Percentiles rank a stretch among this genome's conserved stretches.
Evolutionary conservation across 108 stramenopile genomes (phyloP).

Genomic region (Skeletonema grethae): DNA sequence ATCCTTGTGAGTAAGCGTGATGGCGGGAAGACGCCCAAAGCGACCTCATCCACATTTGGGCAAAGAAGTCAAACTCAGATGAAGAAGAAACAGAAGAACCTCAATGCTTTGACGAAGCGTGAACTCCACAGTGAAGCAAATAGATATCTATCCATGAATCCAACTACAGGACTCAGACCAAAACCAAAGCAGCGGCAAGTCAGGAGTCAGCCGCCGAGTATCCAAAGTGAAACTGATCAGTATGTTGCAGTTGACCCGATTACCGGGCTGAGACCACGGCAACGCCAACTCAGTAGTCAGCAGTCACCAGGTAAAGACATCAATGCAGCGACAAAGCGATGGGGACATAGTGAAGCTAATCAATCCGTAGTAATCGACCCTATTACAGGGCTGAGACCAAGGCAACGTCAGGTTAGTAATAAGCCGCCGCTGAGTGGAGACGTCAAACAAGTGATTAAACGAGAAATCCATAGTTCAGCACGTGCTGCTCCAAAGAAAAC

Average conservation of each 20-base stretch:
- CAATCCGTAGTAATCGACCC: neutral
- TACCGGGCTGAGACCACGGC: neutral
- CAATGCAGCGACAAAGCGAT: conserved; percentile 1
- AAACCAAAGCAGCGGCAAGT: neutral
- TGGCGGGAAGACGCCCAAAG: conserved; percentile 6
- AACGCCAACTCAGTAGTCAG: neutral
- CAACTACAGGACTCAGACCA: neutral
- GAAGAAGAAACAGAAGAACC: neutral
- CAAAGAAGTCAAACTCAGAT: neutral
- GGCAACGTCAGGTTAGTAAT: neutral
- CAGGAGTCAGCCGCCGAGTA: too few relatives aligned
- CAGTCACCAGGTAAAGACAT: neutral
- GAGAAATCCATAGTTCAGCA: neutral
- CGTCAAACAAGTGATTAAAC: neutral
- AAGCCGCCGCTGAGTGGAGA: conserved; percentile 1
- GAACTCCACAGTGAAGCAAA: conserved; percentile 11
- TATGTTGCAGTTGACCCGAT: neutral
- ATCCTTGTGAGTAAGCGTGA: conserved; percentile 44
- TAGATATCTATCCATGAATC: neutral
- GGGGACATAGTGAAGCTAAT: neutral
- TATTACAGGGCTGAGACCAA: neutral
- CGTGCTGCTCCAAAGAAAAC: conserved; percentile 7
- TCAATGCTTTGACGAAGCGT: conserved; percentile 1
- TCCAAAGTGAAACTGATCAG: neutral
- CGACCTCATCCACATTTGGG: neutral